Percentiles rank a stretch among this genome's conserved stretches.
These are phyloP conservation scores for Pachysandra terminalis DNA, from an alignment of 164 flowering plant genomes.

Conservation along the genomic window DNA sequence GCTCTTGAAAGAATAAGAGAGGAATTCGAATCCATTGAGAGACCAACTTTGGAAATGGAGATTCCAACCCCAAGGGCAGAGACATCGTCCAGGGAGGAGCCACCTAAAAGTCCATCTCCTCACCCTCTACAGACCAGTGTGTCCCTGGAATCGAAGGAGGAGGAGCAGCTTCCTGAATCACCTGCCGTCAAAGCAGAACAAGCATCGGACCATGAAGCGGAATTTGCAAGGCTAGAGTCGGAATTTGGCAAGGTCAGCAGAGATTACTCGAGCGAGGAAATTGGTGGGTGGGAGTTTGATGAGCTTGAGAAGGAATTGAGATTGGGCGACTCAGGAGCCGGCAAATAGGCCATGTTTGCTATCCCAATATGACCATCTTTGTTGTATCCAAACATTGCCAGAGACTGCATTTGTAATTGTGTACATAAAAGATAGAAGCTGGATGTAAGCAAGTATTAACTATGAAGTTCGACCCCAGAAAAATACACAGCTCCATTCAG, in stretches of 20 bases:
- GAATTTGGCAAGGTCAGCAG: constrained; percentile 72
- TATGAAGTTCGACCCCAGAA: neutral
- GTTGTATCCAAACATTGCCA: constrained; percentile 6
- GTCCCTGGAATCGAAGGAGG: constrained; percentile 18
- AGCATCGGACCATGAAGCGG: constrained; percentile 68
- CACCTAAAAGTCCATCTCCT: constrained; percentile 22
- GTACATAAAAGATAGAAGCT: constrained; percentile 4
- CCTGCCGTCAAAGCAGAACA: constrained; percentile 31
- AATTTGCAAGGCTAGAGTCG: constrained; percentile 83
- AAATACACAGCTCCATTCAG: constrained; percentile 21
- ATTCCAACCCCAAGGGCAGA: constrained; percentile 39
- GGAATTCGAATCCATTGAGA: constrained; percentile 77
- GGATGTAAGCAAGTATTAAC: constrained; percentile 5
- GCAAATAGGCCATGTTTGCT: constrained; percentile 27
- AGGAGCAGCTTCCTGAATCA: constrained; percentile 15
- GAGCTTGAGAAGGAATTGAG: constrained; percentile 81
- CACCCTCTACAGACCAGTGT: constrained; percentile 3
- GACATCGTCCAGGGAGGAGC: constrained; percentile 26
- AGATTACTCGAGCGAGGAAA: constrained; percentile 75
- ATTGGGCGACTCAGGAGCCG: constrained; percentile 38
- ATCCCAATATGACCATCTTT: neutral
- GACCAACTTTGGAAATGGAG: constrained; percentile 75
- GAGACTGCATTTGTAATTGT: constrained; percentile 1
- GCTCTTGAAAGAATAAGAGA: constrained; percentile 61
- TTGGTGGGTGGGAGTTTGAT: constrained; percentile 93